These are phyloP conservation scores for Phytophthora boehmeriae DNA, from an alignment of 352 stramenopile species.

Conservation along the genomic window DNA sequence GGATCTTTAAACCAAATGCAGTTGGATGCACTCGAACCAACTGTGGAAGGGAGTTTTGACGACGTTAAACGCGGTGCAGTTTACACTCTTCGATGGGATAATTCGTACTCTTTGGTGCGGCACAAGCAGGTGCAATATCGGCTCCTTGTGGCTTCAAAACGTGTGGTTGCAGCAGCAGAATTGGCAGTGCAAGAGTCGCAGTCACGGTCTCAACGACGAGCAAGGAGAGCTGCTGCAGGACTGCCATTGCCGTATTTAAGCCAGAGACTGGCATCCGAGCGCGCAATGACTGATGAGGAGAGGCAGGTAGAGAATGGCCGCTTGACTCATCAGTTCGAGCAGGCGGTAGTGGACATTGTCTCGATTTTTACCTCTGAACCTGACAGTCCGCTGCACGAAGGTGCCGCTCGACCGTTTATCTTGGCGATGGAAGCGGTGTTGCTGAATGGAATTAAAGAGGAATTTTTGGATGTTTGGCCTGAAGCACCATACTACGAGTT, in stretches of 20 bases:
- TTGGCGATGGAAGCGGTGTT: conserved; percentile 70
- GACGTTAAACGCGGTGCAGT: conserved; percentile 33
- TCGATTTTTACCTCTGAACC: conserved; percentile 71
- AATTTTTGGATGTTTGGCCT: conserved; percentile 54
- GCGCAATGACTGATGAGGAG: conserved; percentile 36
- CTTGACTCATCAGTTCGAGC: conserved; percentile 20
- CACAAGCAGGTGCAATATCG: conserved; percentile 72
- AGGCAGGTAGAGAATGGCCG: conserved; percentile 32
- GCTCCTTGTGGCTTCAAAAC: conserved; percentile 46
- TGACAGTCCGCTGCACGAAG: conserved; percentile 77
- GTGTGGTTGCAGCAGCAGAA: conserved; percentile 52
- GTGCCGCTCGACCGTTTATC: conserved; percentile 60
- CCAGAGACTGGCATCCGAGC: conserved; percentile 44
- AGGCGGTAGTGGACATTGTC: conserved; percentile 71
- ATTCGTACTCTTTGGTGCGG: conserved; percentile 76
- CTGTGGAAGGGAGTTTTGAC: conserved; percentile 44
- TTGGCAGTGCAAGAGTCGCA: conserved; percentile 52
- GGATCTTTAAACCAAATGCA: neutral
- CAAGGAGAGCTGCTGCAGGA: conserved; percentile 26
- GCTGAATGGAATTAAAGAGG: conserved; percentile 69
- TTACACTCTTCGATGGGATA: conserved; percentile 76
- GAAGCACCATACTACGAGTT: conserved; percentile 81
- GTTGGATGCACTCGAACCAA: conserved; percentile 14
- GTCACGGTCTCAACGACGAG: conserved; percentile 26
- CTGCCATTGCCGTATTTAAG: conserved; percentile 41